Evolutionary conservation across 768 basidiomycete species (phyloP).

Genomic region (Rhodotorula babjevae): DNA sequence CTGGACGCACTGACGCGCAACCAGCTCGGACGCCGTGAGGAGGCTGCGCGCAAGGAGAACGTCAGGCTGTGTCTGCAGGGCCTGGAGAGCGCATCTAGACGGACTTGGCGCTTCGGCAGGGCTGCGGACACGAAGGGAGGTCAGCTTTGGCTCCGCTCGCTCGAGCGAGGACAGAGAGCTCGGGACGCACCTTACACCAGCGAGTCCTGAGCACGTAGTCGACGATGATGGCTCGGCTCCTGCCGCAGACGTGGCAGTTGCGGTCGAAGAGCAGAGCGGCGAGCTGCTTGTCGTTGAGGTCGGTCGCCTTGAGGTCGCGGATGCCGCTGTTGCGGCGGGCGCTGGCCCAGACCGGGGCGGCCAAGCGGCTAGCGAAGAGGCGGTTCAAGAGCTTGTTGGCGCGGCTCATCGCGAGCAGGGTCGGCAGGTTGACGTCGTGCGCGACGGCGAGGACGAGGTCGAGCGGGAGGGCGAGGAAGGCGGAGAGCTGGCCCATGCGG

Average conservation of each 20-base stretch:
- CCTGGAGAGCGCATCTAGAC: too few species aligned
- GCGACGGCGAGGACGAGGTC: conserved; percentile 6
- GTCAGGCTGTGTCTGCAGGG: too few species aligned
- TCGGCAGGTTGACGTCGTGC: conserved; percentile 9
- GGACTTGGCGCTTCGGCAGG: conserved; percentile 8
- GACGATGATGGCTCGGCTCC: not conserved
- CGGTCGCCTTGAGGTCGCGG: not conserved
- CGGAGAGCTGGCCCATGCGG: too few species aligned
- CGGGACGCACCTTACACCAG: conserved; percentile 4
- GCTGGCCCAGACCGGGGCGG: not conserved
- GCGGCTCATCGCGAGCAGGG: conserved; percentile 8
- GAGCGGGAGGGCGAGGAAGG: not conserved
- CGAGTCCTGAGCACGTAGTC: not conserved
- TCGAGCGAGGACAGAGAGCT: too few species aligned
- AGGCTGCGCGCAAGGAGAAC: too few species aligned
- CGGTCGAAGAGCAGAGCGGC: not conserved
- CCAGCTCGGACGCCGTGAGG: too few species aligned
- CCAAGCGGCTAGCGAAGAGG: not conserved
- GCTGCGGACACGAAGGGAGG: not conserved
- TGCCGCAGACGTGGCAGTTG: not conserved
- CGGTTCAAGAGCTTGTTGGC: not conserved
- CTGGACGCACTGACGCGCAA: too few species aligned
- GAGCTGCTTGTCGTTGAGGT: not conserved
- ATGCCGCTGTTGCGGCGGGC: not conserved
- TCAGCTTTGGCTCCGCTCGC: too few species aligned